Evolutionary conservation across 2,329 filamentous ascomycete species (phyloP), one percentile per base, ranked within the genome.

Genomic region (Scolecobasidium constrictum): DNA sequence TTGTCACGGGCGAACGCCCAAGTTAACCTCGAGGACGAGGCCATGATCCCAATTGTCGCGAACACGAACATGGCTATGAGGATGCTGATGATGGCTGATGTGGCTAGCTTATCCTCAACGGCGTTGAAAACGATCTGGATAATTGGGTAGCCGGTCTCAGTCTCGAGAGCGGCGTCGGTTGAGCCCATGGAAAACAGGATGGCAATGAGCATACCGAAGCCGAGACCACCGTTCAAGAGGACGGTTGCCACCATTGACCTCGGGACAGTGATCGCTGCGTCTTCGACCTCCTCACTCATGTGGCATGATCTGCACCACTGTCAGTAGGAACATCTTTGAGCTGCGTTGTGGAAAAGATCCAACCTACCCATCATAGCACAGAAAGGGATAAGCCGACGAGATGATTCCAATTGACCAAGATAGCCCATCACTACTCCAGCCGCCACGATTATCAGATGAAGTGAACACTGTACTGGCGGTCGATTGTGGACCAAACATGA

Each of bases 231-330:
- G 31, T 47, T 47, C 12, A 46, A 20, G 4, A 46, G 31, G 12
- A 59, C 52, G 1, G 62, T 65, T 39, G 54, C 56, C 12, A 67
- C 55, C 63, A 67, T 66, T 18, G 60, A 61, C 2, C 55, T 52
- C 1, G 64, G 65, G n/a, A 62, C 51, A 0, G 52, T 56, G 22
- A 54, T 48, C 1, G 56, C 50, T 3, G 59, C 59, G 37, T 62
- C 55, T 4, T 53, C 46, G 4, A 61, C 37, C 45, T 63, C 60
- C 31, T 63, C 58, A 15, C 44, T 21, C 46, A 47, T 47, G 23
- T 47, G 46, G 23, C n/a, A 2, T 16, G 28, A 34, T 47, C 47
- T 47, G n/a, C 19, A 18, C 43, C 35, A 9, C 26, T 31, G 9
- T 31, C 26, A 31, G 26, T 31, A 7, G 9, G 9, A 31, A 31